Base-by-base conservation (phyloP, 176 grass and related monocot species). In the Leersia perrieri region DNA sequence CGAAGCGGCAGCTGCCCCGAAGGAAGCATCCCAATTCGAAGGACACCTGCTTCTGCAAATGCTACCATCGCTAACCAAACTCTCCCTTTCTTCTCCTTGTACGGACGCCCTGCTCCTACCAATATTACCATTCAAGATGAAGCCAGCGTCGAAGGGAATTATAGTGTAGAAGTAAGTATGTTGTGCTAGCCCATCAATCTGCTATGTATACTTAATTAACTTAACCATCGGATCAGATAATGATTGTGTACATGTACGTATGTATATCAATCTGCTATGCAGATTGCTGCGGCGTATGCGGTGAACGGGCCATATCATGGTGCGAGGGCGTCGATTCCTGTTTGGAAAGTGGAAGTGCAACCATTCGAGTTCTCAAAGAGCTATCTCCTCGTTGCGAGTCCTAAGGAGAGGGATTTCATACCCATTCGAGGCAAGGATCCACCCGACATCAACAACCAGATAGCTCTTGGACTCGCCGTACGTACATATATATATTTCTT, bases 311-410 rank as follows among this genome's bases (percentile, higher is more conserved):
- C 60, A 63, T 63, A 63, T 63, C 27, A 63, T 30, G 60, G 60
- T 14, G 60, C 60, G 1, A 26, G 5, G 3, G 73, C 73, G 34
- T 49, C 47, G 58, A 26, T 75, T 22, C 73, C 73, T 20, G 23
- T 60, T 2, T 75, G n/a, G 73, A 75, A 60, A 26, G 73, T 75
- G 22, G 9, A 38, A 27, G 73, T 75, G 32, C 22, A 60, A 5
- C 32, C 51, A 11, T 36, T 26, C 16, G 73, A 75, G 6, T 60
- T 75, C 51, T 75, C 51, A 58, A 60, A 75, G 20, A 75, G 35
- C 27, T 75, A 75, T 33, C 73, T 75, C 33, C 49, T 39, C 14
- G 61, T 75, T 60, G 73, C 73, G 6, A 60, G n/a, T 60, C 73
- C 53, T 39, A 31, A 36, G 2, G 51, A 60, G 0, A 75, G 73